These are phyloP conservation scores for Tolypocladium nubicola DNA, from an alignment of 2,329 filamentous ascomycete genomes.

Conservation along the genomic window DNA sequence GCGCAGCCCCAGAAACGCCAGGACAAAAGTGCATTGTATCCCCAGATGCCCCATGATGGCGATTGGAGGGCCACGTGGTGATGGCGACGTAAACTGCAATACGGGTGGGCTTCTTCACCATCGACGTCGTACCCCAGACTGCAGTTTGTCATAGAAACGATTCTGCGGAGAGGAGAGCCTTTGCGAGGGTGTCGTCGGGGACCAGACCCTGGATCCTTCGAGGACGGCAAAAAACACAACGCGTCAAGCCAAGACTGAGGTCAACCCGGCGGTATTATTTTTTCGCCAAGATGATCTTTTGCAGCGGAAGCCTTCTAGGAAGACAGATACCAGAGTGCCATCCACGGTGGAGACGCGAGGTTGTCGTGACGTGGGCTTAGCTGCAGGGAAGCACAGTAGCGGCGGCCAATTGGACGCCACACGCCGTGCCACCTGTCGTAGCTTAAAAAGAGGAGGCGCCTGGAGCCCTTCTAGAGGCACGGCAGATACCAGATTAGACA, in stretches of 20 bases:
- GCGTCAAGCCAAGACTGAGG: neutral
- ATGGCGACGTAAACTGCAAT: neutral
- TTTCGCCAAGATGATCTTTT: neutral
- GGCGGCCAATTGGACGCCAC: neutral
- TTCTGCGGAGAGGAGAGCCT: neutral
- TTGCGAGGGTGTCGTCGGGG: neutral
- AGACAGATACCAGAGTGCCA: too few relatives aligned
- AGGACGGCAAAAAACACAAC: too few relatives aligned
- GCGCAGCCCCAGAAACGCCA: too few relatives aligned
- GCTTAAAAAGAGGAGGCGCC: neutral
- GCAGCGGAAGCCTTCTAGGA: too few relatives aligned
- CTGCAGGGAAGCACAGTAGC: neutral
- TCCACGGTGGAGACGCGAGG: too few relatives aligned
- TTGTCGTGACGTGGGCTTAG: neutral
- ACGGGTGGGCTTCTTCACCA: neutral
- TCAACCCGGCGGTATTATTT: too few relatives aligned
- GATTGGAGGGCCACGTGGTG: neutral
- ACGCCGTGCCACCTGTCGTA: neutral
- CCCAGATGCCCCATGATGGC: too few relatives aligned
- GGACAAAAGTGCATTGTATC: too few relatives aligned
- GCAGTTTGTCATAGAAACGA: neutral
- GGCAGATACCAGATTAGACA: neutral
- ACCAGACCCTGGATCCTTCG: too few relatives aligned
- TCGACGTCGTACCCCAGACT: neutral
- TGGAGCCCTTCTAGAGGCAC: neutral